Base-by-base conservation (phyloP, 441 rosid genomes). In the Adansonia grandidieri region DNA sequence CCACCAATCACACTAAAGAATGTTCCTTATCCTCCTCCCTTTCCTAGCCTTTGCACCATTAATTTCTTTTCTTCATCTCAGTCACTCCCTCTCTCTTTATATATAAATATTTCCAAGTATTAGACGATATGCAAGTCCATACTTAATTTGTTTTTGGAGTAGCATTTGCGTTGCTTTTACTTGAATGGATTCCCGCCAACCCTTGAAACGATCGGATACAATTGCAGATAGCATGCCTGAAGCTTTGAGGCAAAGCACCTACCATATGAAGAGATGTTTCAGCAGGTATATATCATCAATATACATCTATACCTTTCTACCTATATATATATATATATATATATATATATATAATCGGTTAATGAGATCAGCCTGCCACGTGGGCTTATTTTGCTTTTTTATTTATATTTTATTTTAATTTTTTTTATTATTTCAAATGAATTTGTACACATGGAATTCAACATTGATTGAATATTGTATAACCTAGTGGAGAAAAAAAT, bases 191-290 rank as follows among this genome's bases (percentile, higher is more conserved):
- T 79, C 85, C 79, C 51, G 80, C 9, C 76, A 82, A 67, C 20
- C 56, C 20, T 80, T 86, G 70, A 83, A 86, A 77, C 84, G 78
- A 67, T 75, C 86, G 1, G 89, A 86, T 54, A 80, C 89, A 5
- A 86, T 86, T 42, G 89, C 87, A 69, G 87, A 84, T 2, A 82
- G 79, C 81, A 86, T 86, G 89, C 87, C 89, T 15, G 89, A 81
- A 76, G 89, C 89, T 11, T 64, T 86, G 70, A 82, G 66, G 81
- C 87, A 86, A 82, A 84, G 89, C 75, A 82, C 83, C 61, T 84
- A 77, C 78, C 86, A 86, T n/a, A 84, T 86, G 86, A 86, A 86
- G 76, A 81, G 73, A 82, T 84, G 87, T 75, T 82, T 86, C 40
- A 81, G 86, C 71, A 86, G 84, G 87, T 86, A 50, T 19, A 66